Conservation (phyloP, 2,329 filamentous ascomycete genomes). For the Biscogniauxia mediterranea region DNA sequence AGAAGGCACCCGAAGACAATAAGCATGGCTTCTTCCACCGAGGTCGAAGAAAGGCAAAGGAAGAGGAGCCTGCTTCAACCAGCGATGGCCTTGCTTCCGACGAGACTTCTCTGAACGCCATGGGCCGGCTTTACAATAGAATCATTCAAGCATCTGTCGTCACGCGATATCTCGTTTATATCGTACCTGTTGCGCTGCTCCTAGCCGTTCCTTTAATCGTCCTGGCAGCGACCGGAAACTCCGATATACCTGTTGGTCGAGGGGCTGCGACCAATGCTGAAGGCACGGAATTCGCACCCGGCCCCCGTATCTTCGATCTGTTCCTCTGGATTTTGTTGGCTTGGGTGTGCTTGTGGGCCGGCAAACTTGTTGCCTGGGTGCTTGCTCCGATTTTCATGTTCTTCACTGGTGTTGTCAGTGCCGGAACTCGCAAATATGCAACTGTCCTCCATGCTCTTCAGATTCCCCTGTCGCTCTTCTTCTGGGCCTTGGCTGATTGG, state of each 20-base stretch:
- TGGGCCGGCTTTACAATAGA: conserved; percentile 65
- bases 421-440: conserved; percentile 69
- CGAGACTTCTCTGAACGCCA: conserved; percentile 58
- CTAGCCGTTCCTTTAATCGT: conserved; percentile 63
- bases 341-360: conserved; percentile 66
- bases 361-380: conserved; percentile 62
- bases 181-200: conserved; percentile 60
- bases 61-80: conserved; percentile 40
- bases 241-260: conserved; percentile 39
- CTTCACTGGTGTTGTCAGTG: conserved; percentile 66
- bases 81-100: conserved; percentile 47
- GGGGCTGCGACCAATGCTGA: conserved; percentile 21
- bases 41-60: conserved; percentile 49
- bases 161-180: conserved; percentile 66
- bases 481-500: conserved; percentile 64
- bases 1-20: conserved; percentile 32
- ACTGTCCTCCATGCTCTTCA: conserved; percentile 62
- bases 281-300: conserved; percentile 28
- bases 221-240: conserved; percentile 44
- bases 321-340: conserved; percentile 69
- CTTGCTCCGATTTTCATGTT: conserved; percentile 65
- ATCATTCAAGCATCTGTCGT: conserved; percentile 62
- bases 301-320: conserved; percentile 56
- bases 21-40: conserved; percentile 46
- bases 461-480: conserved; percentile 65